These are phyloP conservation scores for Cornus kousa DNA, from an alignment of 148 eudicot species.

Conservation along the genomic window DNA sequence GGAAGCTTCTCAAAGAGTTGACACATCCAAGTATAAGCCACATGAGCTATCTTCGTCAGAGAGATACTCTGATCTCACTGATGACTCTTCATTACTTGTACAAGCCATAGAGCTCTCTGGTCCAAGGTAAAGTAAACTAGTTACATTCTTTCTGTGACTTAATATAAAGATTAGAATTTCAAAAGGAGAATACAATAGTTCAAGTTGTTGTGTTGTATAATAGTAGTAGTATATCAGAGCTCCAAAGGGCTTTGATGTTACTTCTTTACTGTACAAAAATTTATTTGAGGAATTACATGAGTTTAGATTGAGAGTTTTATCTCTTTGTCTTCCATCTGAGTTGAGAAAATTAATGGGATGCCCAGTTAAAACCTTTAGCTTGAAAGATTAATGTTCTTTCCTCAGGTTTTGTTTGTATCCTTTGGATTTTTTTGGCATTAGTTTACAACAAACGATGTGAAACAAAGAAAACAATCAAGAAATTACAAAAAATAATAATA, in stretches of 20 bases:
- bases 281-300: background rate
- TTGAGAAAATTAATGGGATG: background rate
- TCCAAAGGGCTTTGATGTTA: slow-evolving; percentile 10
- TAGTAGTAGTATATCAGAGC: slow-evolving; percentile 3
- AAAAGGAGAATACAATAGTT: background rate
- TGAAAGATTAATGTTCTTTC: background rate
- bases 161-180: slow-evolving; percentile 4
- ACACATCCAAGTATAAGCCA: slow-evolving; percentile 40
- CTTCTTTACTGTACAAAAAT: slow-evolving; percentile 10
- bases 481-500: no score
- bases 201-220: slow-evolving; percentile 3
- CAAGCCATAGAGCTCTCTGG: slow-evolving; percentile 89
- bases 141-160: background rate
- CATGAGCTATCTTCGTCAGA: slow-evolving; percentile 54
- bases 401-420: background rate
- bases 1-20: slow-evolving; percentile 73
- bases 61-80: slow-evolving; percentile 68
- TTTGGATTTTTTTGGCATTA: no score
- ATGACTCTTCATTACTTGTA: slow-evolving; percentile 61
- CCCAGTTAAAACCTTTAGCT: background rate
- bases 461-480: no score
- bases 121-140: slow-evolving; percentile 42
- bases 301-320: background rate
- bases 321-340: background rate
- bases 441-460: no score